These are phyloP conservation scores for Epicoccum sorghinum DNA, from an alignment of 2,329 filamentous ascomycete species.

Conservation along the genomic window DNA sequence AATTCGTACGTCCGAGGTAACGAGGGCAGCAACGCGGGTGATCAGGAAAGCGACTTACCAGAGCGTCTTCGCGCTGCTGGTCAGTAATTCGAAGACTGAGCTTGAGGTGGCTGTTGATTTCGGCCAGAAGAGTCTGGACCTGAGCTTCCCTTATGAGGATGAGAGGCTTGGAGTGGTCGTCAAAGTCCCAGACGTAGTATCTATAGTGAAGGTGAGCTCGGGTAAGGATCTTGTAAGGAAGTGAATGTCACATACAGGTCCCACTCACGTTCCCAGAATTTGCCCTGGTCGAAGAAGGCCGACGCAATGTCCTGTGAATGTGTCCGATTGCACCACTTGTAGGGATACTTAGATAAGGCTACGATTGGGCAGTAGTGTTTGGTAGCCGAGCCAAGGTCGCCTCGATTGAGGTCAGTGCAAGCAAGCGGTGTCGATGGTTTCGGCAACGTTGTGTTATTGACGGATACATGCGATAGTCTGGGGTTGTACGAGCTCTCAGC, in stretches of 20 bases:
- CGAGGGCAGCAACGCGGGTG: constrained; percentile 68
- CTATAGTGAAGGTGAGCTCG: constrained; percentile 48
- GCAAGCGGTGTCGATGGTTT: constrained; percentile 16
- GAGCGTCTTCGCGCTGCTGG: constrained; percentile 57
- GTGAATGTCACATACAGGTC: constrained; percentile 68
- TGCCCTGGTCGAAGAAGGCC: constrained; percentile 62
- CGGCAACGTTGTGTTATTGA: not conserved
- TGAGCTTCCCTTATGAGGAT: constrained; percentile 73
- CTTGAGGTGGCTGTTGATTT: constrained; percentile 66
- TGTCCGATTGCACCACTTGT: constrained; percentile 61
- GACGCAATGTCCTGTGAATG: constrained; percentile 56
- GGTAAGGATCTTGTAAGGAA: constrained; percentile 23
- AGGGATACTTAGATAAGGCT: constrained; percentile 64
- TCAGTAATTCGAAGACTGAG: constrained; percentile 64
- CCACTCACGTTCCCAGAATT: constrained; percentile 70
- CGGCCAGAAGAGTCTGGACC: constrained; percentile 66
- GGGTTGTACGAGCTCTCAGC: constrained; percentile 32
- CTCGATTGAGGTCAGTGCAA: constrained; percentile 25
- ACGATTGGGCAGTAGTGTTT: constrained; percentile 51
- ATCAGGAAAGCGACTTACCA: constrained; percentile 67
- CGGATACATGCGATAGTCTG: constrained; percentile 9
- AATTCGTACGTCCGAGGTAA: constrained; percentile 66
- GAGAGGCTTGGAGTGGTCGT: constrained; percentile 56
- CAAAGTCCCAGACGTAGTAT: constrained; percentile 67
- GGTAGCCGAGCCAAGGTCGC: constrained; percentile 40